A percentile compares a stretch with the other conserved stretches of the same genome.
Evolutionary conservation across 495 filamentous ascomycete species (phyloP).

Genomic region (Penicillium angulare): DNA sequence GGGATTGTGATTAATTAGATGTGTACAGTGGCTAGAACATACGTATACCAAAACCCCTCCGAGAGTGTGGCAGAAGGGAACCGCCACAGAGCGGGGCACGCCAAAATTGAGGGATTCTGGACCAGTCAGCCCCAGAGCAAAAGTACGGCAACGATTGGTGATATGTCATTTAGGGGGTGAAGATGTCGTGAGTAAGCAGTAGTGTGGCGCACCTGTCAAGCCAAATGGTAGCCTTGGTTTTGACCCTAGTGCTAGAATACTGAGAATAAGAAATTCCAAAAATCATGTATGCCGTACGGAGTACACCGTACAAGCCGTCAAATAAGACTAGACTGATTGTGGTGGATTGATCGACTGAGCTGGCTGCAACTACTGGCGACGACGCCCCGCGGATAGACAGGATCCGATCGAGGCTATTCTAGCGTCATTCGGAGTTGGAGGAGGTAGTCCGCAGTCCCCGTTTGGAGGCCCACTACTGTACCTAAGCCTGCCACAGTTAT

Average conservation of each 20-base stretch:
- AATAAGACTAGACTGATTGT: background rate
- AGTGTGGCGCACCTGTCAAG: constrained; percentile 7
- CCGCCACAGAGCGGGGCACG: constrained; percentile 27
- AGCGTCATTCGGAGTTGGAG: background rate
- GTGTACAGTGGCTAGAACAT: background rate
- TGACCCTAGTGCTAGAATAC: background rate
- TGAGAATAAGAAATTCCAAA: constrained; percentile 1
- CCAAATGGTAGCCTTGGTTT: constrained; percentile 4
- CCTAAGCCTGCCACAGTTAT: too few relatives aligned
- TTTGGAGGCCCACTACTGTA: background rate
- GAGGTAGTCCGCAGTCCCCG: background rate
- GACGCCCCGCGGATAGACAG: constrained; percentile 9
- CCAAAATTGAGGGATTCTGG: constrained; percentile 12
- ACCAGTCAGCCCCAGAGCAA: constrained; percentile 11
- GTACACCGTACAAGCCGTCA: too few relatives aligned
- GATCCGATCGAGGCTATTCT: constrained; percentile 15
- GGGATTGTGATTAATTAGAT: background rate
- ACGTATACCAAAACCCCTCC: background rate
- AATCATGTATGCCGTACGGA: too few relatives aligned
- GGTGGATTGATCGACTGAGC: constrained; percentile 17
- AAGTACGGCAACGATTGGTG: constrained; percentile 9
- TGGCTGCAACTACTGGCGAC: constrained; percentile 12
- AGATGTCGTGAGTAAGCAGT: background rate
- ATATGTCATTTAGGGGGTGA: constrained; percentile 17
- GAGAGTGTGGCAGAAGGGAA: constrained; percentile 25